Conservation (phyloP, 1,139 yeast species). For the Yamadazyma trypodendri region DNA sequence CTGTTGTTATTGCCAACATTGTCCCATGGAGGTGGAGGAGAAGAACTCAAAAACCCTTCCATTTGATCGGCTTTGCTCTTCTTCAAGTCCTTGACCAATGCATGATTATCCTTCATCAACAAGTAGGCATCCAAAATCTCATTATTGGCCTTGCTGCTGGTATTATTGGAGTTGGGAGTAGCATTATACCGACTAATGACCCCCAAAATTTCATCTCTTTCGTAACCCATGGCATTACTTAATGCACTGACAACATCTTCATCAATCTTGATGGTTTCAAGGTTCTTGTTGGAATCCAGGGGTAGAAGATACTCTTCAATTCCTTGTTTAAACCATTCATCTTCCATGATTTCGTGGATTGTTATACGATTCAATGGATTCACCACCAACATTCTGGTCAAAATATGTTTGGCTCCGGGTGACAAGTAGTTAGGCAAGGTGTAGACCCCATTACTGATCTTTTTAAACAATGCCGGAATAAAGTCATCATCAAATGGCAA, state of each 20-base stretch:
- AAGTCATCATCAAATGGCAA: slow-evolving; percentile 97
- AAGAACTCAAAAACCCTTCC: slow-evolving; percentile 50
- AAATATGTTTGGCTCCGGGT: slow-evolving; percentile 80
- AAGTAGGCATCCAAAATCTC: slow-evolving; percentile 93
- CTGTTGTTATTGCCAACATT: slow-evolving; percentile 12
- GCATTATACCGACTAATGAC: slow-evolving; percentile 52
- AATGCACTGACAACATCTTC: slow-evolving; percentile 79
- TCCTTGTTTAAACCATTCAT: slow-evolving; percentile 89
- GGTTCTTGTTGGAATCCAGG: slow-evolving; percentile 50
- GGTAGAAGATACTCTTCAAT: slow-evolving; percentile 83
- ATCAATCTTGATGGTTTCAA: slow-evolving; percentile 55
- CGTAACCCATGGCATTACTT: slow-evolving; percentile 89
- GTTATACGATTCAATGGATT: slow-evolving; percentile 95
- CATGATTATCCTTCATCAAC: slow-evolving; percentile 80
- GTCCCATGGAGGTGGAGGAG: slow-evolving; percentile 44
- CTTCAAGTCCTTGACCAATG: slow-evolving; percentile 64
- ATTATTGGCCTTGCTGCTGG: slow-evolving; percentile 29
- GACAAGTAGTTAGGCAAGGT: slow-evolving; percentile 88
- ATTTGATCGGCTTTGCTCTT: slow-evolving; percentile 50
- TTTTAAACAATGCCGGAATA: slow-evolving; percentile 92
- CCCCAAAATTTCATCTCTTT: slow-evolving; percentile 78
- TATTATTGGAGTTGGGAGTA: slow-evolving; percentile 16
- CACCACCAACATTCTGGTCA: slow-evolving; percentile 93
- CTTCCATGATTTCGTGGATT: slow-evolving; percentile 90
- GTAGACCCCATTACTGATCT: slow-evolving; percentile 92